These are phyloP conservation scores for Fusarium agapanthi DNA, from an alignment of 2,329 filamentous ascomycete genomes.

Conservation along the genomic window DNA sequence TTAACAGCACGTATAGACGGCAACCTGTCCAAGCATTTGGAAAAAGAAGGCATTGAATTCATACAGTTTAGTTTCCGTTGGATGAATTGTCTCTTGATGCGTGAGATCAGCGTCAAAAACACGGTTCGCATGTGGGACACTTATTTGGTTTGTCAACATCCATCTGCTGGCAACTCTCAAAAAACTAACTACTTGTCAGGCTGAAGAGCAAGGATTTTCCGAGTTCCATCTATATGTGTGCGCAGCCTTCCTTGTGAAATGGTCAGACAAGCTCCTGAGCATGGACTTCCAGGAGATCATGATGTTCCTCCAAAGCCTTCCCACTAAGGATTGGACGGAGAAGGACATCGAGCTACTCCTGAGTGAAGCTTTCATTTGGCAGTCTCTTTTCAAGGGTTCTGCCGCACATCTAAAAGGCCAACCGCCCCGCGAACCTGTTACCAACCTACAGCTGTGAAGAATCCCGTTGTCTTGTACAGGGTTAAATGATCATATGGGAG, in stretches of 20 bases:
- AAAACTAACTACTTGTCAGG: constrained; percentile 60
- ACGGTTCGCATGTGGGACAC: constrained; percentile 99
- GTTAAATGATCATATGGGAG: constrained; percentile 2
- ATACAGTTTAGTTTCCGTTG: constrained; percentile 99
- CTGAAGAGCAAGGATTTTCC: constrained; percentile 97
- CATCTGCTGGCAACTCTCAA: not conserved
- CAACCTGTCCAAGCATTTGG: constrained; percentile 84
- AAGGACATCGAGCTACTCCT: constrained; percentile 97
- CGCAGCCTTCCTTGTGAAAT: constrained; percentile 96
- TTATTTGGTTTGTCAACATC: constrained; percentile 77
- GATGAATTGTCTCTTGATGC: constrained; percentile 99
- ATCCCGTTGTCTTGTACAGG: not conserved
- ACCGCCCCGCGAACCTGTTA: constrained; percentile 47
- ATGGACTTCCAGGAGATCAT: constrained; percentile 99
- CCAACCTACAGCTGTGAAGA: constrained; percentile 49
- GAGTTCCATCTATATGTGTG: constrained; percentile 99
- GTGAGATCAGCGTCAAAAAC: constrained; percentile 94
- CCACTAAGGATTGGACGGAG: constrained; percentile 93
- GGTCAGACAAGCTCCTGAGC: constrained; percentile 92
- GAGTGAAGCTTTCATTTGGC: constrained; percentile 98
- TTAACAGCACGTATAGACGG: constrained; percentile 90
- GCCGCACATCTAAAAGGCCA: constrained; percentile 82
- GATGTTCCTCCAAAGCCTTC: constrained; percentile 98
- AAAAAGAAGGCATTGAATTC: constrained; percentile 92
- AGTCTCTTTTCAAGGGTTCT: constrained; percentile 94